Base-by-base conservation (phyloP, 1,284 basidiomycete species). In the Tausonia pullulans region DNA sequence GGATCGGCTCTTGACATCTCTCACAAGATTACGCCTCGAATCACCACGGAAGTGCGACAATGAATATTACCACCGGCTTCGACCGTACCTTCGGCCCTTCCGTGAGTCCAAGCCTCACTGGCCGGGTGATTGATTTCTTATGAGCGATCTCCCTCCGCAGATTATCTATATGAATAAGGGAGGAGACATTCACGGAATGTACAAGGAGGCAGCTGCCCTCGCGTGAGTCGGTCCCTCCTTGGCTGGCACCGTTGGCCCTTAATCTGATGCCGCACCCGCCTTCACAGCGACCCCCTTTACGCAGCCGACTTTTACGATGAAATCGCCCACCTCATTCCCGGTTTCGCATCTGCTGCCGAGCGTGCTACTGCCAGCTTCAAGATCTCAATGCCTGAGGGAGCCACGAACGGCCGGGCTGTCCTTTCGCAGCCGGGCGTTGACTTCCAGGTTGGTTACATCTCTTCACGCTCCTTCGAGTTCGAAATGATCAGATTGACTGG, bases 31-130 rank as follows among this genome's bases (percentile, higher is more conserved):
- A 62, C 61, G 51, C 65, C 16, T 70, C 69, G 2, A 74, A 74
- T 59, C 73, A 74, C 50, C 73, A 67, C 43, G 73, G 73, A 13
- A 67, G 67, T 49, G 62, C 63, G 41, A 69, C 70, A 2, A 65
- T 67, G 8, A 72, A 73, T 63, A 69, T 74, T 53, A 72, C 72
- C 3, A 54, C 61, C 45, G 73, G 73, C 9, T 74, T 72, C 56
- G 72, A 73, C 50, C 66, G 72, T 11, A 72, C 68, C 8, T 73
- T 70, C 53, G 73, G 73, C 7, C 73, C 73, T 2, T 67, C 69
- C 10, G 27, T 27, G 27, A 27, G 27, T 27, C 27, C 27, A 27
- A 27, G 27, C 27, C 27, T 27, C 27, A 27, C 27, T 27, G 27
- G 27, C 27, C 27, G 2, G 27, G 2, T 27, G 27, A 27, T 27